Percentiles rank a stretch among this genome's conserved stretches.
phyloP scores from a whole-genome alignment of 495 filamentous ascomycete genomes.

The Trichocladium uniseriatum region DNA sequence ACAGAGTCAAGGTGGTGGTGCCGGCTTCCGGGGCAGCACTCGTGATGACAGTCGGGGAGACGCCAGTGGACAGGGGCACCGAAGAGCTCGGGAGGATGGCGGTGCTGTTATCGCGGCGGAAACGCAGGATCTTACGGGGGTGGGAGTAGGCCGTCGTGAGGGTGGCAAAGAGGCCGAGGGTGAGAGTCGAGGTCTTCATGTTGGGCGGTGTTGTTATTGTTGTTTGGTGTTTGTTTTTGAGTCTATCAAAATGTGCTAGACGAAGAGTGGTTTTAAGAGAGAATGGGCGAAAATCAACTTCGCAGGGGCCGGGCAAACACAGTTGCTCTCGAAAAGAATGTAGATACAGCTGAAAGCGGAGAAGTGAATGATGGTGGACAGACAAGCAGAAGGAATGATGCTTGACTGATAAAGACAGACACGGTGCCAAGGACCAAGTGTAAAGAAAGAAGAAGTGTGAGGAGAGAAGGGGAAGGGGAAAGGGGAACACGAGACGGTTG shows the following conservation, averaged over 20 bases:
- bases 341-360: slow-evolving; percentile 22
- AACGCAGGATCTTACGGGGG: slow-evolving; percentile 31
- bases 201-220: slow-evolving; percentile 20
- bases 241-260: slow-evolving; percentile 16
- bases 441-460: slow-evolving; percentile 17
- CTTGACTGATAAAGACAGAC: slow-evolving; percentile 22
- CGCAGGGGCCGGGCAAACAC: slow-evolving; percentile 33
- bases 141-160: slow-evolving; percentile 34
- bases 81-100: neutral
- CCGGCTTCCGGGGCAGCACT: slow-evolving; percentile 13
- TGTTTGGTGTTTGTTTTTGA: slow-evolving; percentile 6
- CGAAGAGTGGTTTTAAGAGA: slow-evolving; percentile 14
- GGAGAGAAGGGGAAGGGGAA: slow-evolving; percentile 14
- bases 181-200: slow-evolving; percentile 39
- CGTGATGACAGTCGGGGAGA: slow-evolving; percentile 12
- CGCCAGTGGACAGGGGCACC: slow-evolving; percentile 7
- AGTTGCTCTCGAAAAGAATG: slow-evolving; percentile 32
- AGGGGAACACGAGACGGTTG: neutral
- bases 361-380: slow-evolving; percentile 26
- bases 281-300: slow-evolving; percentile 43
- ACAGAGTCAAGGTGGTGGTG: slow-evolving; percentile 40
- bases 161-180: slow-evolving; percentile 38
- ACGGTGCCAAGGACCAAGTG: slow-evolving; percentile 6
- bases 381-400: slow-evolving; percentile 31
- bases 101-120: slow-evolving; percentile 16